Base-by-base conservation (phyloP, 1,284 basidiomycete species). In the Ustilago xerochloae region DNA sequence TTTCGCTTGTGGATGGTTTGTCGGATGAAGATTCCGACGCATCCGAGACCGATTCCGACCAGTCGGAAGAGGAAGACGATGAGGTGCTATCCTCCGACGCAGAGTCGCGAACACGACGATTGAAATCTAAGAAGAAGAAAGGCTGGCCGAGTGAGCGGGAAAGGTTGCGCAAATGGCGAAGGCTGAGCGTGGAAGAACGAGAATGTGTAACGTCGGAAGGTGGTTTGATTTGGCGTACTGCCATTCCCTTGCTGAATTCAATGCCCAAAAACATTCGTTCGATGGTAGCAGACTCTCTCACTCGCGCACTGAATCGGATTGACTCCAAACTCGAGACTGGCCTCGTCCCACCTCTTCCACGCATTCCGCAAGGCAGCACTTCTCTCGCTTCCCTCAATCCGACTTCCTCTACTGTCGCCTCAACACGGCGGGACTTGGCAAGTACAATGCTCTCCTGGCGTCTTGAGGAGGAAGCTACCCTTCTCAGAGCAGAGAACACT, bases 191-290 rank as follows among this genome's bases (percentile, higher is more conserved):
- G 0, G 63, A 75, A 26, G 75, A 77, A 43, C 56, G 75, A 13
- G 75, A 77, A 48, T 67, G 63, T 26, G 58, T 77, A 18, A 74
- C 65, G 1, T 65, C 69, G 3, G 71, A 77, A 51, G 72, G 67
- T n/a, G 75, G 75, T 22, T 29, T 77, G 36, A 63, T 77, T n/a
- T 77, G 75, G 75, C 51, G 64, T 6, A 66, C 61, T 6, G 75
- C 75, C 4, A 71, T 72, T n/a, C 66, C 66, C n/a, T 20, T 75
- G 33, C 56, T 75, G 18, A 63, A 65, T n/a, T 66, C 63, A 33
- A 63, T 70, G 66, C 63, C 63, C 5, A 75, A 75, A 36, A 70
- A 75, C 36, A 64, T 65, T n/a, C 60, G 72, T 10, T 59, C 58
- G 8, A 61, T 70, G 59, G 67, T 67, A 6, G 63, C 65, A 1